Base-by-base conservation (phyloP, 2,329 filamentous ascomycete genomes). In the Sporothrix protearum region DNA sequence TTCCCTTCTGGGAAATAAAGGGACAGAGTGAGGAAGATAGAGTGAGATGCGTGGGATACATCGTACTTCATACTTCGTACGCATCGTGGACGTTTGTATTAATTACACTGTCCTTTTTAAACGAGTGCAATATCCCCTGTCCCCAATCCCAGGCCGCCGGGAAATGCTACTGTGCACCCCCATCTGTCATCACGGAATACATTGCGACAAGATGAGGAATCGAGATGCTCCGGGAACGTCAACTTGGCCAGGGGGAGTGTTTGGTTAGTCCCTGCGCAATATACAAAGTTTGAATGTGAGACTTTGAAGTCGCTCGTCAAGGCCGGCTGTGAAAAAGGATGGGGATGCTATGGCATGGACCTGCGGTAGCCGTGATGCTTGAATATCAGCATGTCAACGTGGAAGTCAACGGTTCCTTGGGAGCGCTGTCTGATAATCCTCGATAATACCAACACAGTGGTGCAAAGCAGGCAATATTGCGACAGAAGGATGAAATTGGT, bases 271-370 rank as follows among this genome's bases (percentile, higher is more conserved):
- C 33, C n/a, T 33, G 53, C 53, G 16, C 53, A 33, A 14, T 36
- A 33, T 12, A 33, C 28, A 14, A n/a, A 4, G 19, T 19, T 19
- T 57, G 28, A 33, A 19, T n/a, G 53, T 57, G 14, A 33, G 53
- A 57, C n/a, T 57, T 57, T 33, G 33, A 57, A 53, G 49, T 53
- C 14, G 49, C 49, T 53, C n/a, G 53, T 57, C 53, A 57, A 57
- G 53, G 53, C 6, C 12, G 53, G 25, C 5, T 57, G 53, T 36
- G 28, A 16, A 53, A 28, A 53, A 28, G 22, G 45, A 19, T 19
- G 45, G 8, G 8, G 33, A 36, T 36, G 33, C n/a, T n/a, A 36
- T 4, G 33, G 8, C 8, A 36, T 47, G 39, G 39, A 12, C 3
- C 14, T 1, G 12, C 19, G 42, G 1, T 19, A 14, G 10, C 14